Evolutionary conservation across 345 rosid species (phyloP).

Genomic region (Brassica carinata): DNA sequence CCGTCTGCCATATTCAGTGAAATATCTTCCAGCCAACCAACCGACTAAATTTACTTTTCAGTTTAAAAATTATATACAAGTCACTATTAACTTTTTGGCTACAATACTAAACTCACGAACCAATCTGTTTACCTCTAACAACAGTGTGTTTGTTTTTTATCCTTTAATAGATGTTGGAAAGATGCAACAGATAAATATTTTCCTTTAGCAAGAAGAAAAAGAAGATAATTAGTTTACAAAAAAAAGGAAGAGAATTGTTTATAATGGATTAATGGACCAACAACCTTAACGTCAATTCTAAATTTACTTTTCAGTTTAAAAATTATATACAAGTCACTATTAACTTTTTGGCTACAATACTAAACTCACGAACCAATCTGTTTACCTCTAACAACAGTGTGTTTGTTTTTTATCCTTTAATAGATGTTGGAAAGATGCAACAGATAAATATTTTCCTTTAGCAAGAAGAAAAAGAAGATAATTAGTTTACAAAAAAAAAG

Average conservation of each 20-base stretch:
- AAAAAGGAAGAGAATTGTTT: neutral
- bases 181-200: conserved; percentile 7
- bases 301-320: conserved; percentile 13
- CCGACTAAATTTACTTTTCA: conserved; percentile 19
- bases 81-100: neutral
- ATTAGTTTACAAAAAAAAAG: neutral
- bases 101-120: neutral
- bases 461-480: neutral
- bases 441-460: conserved; percentile 35
- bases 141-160: neutral
- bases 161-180: neutral
- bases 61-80: neutral
- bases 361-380: neutral
- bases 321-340: neutral
- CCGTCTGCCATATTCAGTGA: neutral
- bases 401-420: neutral
- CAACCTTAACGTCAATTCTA: conserved; percentile 14
- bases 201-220: conserved; percentile 33
- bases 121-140: neutral
- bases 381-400: neutral
- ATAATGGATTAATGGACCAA: conserved; percentile 14
- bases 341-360: neutral
- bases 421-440: neutral
- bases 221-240: neutral
- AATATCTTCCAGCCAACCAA: conserved; percentile 4